Conservation (phyloP, 2,329 filamentous ascomycete genomes). For the Pyrenochaeta sp. region DNA sequence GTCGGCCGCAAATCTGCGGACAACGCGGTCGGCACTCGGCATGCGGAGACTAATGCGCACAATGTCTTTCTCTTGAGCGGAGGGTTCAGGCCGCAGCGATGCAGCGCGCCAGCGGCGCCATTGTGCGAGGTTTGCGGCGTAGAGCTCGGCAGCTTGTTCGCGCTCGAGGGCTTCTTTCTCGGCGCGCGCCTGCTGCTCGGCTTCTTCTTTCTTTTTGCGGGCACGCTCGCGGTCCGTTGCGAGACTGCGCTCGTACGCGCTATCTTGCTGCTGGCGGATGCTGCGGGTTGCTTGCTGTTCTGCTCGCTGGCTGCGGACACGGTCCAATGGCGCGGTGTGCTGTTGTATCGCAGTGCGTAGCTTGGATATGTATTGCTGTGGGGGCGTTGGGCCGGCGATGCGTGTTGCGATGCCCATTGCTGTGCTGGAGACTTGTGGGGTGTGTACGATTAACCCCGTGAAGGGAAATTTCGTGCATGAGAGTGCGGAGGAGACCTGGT, state of each 20-base stretch:
- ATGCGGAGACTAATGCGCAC: slow-evolving; percentile 74
- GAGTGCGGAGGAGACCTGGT: slow-evolving; percentile 87
- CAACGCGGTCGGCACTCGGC: slow-evolving; percentile 73
- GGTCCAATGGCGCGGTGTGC: slow-evolving; percentile 77
- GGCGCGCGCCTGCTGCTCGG: slow-evolving; percentile 65
- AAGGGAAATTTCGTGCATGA: slow-evolving; percentile 94
- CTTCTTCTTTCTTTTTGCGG: slow-evolving; percentile 76
- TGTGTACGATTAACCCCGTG: slow-evolving; percentile 83
- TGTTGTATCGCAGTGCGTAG: slow-evolving; percentile 76
- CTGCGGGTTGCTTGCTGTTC: slow-evolving; percentile 83
- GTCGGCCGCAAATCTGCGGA: slow-evolving; percentile 75
- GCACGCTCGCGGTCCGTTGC: slow-evolving; percentile 87
- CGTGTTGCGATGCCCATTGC: slow-evolving; percentile 91
- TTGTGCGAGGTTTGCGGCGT: slow-evolving; percentile 64
- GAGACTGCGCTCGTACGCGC: slow-evolving; percentile 89
- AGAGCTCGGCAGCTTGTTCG: slow-evolving; percentile 67
- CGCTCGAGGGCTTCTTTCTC: slow-evolving; percentile 72
- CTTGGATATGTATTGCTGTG: slow-evolving; percentile 76
- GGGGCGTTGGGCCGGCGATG: slow-evolving; percentile 73
- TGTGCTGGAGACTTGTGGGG: slow-evolving; percentile 80
- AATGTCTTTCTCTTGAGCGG: slow-evolving; percentile 67
- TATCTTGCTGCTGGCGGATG: slow-evolving; percentile 87
- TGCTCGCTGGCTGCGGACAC: slow-evolving; percentile 75
- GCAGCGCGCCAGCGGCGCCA: slow-evolving; percentile 84
- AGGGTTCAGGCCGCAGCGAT: slow-evolving; percentile 73